phyloP scores from a whole-genome alignment of 2,329 filamentous ascomycete genomes.

The Calonectria ilicicola region DNA sequence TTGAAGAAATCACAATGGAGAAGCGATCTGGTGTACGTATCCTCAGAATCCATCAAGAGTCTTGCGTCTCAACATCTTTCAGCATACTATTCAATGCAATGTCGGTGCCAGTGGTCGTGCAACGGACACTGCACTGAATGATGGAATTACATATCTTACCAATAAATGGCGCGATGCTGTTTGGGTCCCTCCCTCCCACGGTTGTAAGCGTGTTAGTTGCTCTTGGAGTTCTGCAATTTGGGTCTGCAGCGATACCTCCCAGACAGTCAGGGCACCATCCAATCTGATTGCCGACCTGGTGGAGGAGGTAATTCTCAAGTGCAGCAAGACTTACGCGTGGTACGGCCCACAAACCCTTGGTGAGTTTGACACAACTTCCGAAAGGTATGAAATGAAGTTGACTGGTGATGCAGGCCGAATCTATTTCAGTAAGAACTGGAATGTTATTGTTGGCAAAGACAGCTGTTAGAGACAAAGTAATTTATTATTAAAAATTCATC shows the following conservation, averaged over 20 bases:
- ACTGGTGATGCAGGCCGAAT: not conserved
- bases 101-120: not conserved
- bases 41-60: not conserved
- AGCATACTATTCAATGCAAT: not conserved
- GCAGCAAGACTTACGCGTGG: not conserved
- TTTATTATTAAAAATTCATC: not conserved
- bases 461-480: not conserved
- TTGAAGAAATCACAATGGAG: not conserved
- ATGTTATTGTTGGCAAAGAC: not conserved
- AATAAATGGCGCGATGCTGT: not conserved
- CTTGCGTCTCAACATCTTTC: not conserved
- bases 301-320: not conserved
- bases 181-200: not conserved
- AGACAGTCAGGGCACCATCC: not conserved
- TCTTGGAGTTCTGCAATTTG: slow-evolving; percentile 1
- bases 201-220: not conserved
- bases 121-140: not conserved
- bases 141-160: not conserved
- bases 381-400: not conserved
- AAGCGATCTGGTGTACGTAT: not conserved
- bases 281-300: not conserved
- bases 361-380: not conserved
- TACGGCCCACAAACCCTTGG: not conserved
- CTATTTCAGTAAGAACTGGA: not conserved
- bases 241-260: not conserved